Base-by-base conservation (phyloP, 1,284 basidiomycete genomes). In the Exsudoporus floridanus region DNA sequence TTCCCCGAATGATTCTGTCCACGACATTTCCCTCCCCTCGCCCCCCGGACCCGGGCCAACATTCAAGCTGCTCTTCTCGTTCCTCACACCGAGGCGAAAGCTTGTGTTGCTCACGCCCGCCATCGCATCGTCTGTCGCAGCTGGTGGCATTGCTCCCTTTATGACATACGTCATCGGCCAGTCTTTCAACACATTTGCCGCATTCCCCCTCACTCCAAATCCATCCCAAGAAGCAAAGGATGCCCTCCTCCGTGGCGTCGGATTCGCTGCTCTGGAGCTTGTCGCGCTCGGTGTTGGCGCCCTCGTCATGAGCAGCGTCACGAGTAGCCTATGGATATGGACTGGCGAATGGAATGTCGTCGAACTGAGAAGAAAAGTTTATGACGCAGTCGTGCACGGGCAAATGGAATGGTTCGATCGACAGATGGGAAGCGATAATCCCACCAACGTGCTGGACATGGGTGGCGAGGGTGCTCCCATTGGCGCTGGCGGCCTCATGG, bases 401-500 rank as follows among this genome's bases (percentile, higher is more conserved):
- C 83, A 86, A 18, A 86, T 97, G 81, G 77, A 81, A 37, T 95
- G 93, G 93, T 95, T 92, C 68, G 92, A 96, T 70, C 72, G 81
- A 42, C 88, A 90, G 56, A 87, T 90, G 81, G 90, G 88, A 43
- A 75, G 79, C 41, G 82, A 82, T 38, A 77, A 78, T 38, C 66
- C 75, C 37, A 54, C 66, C 39, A 52, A 60, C 47, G 72, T 76
- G 14, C 74, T 77, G 53, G 71, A 74, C 51, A 71, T 74, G 36
- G 60, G 62, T 40, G 77, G 77, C 23, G 75, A 79, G 23, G 76
- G 79, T 36, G 78, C 80, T 39, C 78, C 81, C 33, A 73, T 89
- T 49, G 92, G 93, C 54, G 92, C 94, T 44, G 95, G 90, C 53
- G 95, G 95, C 18, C 76, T 98, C 40, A 97, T 98, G 94, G 86